Base-by-base conservation (phyloP, 164 flowering plant species). In the Vitis rotundifolia region DNA sequence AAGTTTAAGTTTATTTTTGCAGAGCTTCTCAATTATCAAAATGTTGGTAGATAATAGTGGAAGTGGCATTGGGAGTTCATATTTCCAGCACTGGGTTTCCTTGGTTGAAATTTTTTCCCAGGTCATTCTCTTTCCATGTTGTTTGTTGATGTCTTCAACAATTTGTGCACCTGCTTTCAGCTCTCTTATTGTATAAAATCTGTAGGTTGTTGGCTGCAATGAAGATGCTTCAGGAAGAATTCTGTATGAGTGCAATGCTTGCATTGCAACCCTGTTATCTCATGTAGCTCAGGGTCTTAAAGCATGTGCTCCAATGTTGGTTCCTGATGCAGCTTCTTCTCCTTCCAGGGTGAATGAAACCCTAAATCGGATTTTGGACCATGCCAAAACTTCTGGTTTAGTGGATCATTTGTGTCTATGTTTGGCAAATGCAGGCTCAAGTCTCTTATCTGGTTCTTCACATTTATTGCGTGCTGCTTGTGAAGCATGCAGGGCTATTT, bases 401-500 rank as follows among this genome's bases (percentile, higher is more conserved):
- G 85, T 84, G 56, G 95, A 90, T 61, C 74, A 80, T 47, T 77
- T 96, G 59, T 86, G 85, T 55, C 70, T 72, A 53, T 85, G 91
- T 83, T 80, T 96, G 73, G 87, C 81, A 48, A 70, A 76, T 71
- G 82, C 91, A 29, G 99, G 99, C 19, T 73, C 89, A 22, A 84
- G 96, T 74, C 90, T 89, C 59, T 79, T 76, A 68, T 83, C 92
- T 56, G 97, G 95, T 69, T 89, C 97, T 66, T 78, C 92, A 73
- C 80, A 79, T 80, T 77, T 89, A 74, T 74, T 86, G 66, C 89
- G 89, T 65, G 93, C 90, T 72, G 97, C 97, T 73, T 82, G 87
- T 64, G 99, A 93, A 85, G 90, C 92, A 11, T 88, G 92, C 76
- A 83, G 81, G 73, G 97, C 92, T 62, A 71, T 93, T n/a, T 96